Base-by-base conservation (phyloP, 169 alveolate species). In the Cryptosporidium canis region DNA sequence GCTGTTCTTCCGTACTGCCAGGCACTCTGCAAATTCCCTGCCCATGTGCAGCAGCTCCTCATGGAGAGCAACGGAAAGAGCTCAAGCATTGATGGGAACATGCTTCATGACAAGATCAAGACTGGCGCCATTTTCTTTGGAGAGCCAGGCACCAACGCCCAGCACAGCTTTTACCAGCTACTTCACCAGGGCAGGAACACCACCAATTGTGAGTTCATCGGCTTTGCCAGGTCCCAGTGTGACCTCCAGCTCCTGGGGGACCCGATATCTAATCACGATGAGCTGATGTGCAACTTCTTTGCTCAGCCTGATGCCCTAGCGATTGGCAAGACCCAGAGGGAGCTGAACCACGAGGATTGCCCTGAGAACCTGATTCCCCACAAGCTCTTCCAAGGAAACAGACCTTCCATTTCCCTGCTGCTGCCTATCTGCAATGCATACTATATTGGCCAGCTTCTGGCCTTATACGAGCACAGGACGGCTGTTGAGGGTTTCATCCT, bases 111-210 rank as follows among this genome's bases (percentile, higher is more conserved):
- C 45, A 92, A 85, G n/a, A 85, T 66, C 45, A 51, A 90, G 29
- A 93, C 98, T 7, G 98, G 99, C 18, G 99, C 98, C 53, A 95
- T 97, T 68, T 97, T 94, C 91, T 98, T 98, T 90, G 99, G 99
- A n/a, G 99, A 98, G 92, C 99, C 99, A 31, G 99, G 99, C 55
- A 98, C 99, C 31, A 98, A 98, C 83, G 99, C 99, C 1, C 99
- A 96, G 83, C 99, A 97, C 92, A 95, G 98, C 61, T 98, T 98
- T 93, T 98, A 97, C 92, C 98, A 98, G 91, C 92, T 97, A 83
- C 92, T 98, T 91, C 99, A 98, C 90, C 98, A 98, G 92, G 99
- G 99, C 35, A 93, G 96, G 24, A 91, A 97, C 35, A 92, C 91
- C 8, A 94, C 96, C 55, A 99, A 99, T 5, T 95, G 98, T 44